Percentiles rank a stretch among this genome's conserved stretches.
Evolutionary conservation across 345 rosid species (phyloP).

Genomic region (Citrus hindsii): DNA sequence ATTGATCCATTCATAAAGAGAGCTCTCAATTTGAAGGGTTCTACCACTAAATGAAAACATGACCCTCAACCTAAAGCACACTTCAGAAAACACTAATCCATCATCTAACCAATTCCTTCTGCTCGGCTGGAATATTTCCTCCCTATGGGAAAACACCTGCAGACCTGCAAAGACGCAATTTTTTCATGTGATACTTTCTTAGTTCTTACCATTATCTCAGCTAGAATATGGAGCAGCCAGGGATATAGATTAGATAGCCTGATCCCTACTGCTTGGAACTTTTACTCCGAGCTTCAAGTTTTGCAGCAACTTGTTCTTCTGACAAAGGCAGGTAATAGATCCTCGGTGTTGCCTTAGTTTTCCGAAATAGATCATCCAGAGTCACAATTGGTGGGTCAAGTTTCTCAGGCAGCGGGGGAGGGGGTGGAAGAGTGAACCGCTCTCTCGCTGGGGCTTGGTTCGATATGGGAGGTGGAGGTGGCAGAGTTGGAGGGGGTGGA

Average conservation of each 20-base stretch:
- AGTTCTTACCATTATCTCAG: conserved; percentile 28
- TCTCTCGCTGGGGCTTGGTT: conserved; percentile 51
- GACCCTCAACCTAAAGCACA: conserved; percentile 23
- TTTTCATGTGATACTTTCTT: conserved; percentile 27
- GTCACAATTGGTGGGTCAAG: conserved; percentile 87
- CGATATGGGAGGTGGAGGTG: conserved; percentile 59
- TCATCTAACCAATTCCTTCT: conserved; percentile 16
- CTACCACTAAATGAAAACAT: conserved; percentile 23
- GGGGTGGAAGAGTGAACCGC: conserved; percentile 53
- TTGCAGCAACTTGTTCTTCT: conserved; percentile 84
- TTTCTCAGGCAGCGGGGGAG: conserved; percentile 62
- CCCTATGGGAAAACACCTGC: conserved; percentile 38
- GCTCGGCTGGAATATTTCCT: conserved; percentile 25
- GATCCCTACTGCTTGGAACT: conserved; percentile 39
- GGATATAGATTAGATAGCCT: conserved; percentile 19
- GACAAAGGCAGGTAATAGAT: conserved; percentile 92
- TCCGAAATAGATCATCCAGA: conserved; percentile 87
- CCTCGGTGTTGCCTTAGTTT: conserved; percentile 93
- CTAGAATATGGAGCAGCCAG: conserved; percentile 23
- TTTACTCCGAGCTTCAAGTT: conserved; percentile 46
- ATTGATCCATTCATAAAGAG: conserved; percentile 12
- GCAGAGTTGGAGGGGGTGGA: conserved; percentile 50
- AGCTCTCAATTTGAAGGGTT: conserved; percentile 21
- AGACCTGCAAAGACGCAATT: conserved; percentile 41
- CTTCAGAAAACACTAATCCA: conserved; percentile 26